Evolutionary conservation across 148 eudicot species (phyloP).

Genomic region (Cornus kousa): DNA sequence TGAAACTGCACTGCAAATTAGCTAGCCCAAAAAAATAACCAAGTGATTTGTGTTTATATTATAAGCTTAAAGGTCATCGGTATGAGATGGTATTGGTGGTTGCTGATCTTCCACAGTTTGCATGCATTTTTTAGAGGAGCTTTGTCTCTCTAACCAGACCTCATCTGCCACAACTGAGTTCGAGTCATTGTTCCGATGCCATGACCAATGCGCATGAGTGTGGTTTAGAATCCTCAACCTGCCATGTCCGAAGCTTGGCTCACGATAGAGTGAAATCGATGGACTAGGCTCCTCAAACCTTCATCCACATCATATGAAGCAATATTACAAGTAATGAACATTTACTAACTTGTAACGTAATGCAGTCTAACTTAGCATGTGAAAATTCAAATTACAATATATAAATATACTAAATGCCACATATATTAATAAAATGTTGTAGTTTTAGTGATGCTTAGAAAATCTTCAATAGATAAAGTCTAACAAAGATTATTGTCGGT

Average conservation of each 20-base stretch:
- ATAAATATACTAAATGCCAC: too few species aligned
- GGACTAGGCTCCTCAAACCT: slow-evolving; percentile 65
- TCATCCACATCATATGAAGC: background rate
- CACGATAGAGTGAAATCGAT: slow-evolving; percentile 55
- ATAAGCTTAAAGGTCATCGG: slow-evolving; percentile 23
- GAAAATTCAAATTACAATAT: too few species aligned
- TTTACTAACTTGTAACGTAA: background rate
- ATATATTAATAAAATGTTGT: too few species aligned
- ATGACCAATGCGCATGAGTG: slow-evolving; percentile 77
- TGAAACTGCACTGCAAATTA: too few species aligned
- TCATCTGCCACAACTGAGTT: slow-evolving; percentile 47
- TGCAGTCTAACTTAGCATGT: background rate
- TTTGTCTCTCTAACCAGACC: slow-evolving; percentile 48
- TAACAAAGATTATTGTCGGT: too few species aligned
- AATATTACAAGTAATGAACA: too few species aligned
- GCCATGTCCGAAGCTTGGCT: slow-evolving; percentile 89
- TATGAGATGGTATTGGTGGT: background rate
- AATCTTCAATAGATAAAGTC: too few species aligned
- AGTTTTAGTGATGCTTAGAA: too few species aligned
- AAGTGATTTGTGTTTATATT: background rate
- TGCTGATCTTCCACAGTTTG: background rate
- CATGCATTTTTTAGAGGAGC: slow-evolving; percentile 40
- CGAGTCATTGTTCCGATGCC: slow-evolving; percentile 71
- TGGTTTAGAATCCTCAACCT: slow-evolving; percentile 56
- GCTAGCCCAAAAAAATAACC: too few species aligned